Evolutionary conservation across 2,329 filamentous ascomycete species (phyloP).

Genomic region (Cryphonectria nitschkei): DNA sequence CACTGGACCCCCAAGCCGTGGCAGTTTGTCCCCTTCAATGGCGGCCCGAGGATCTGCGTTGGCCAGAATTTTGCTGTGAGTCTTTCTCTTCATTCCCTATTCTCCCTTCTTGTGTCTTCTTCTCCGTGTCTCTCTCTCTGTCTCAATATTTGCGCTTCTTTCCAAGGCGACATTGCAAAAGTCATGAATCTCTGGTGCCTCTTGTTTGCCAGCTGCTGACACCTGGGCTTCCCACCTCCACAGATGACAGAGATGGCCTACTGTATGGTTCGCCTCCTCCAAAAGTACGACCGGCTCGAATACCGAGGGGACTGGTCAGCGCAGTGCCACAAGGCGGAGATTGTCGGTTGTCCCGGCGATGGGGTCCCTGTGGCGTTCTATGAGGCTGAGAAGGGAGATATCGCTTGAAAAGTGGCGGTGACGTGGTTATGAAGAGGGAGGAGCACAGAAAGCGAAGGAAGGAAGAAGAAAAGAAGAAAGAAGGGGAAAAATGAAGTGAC

Average conservation of each 20-base stretch:
- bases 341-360: slow-evolving; percentile 48
- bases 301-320: slow-evolving; percentile 50
- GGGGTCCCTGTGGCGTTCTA: slow-evolving; percentile 47
- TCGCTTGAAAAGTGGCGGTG: slow-evolving; percentile 24
- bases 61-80: slow-evolving; percentile 60
- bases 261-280: slow-evolving; percentile 55
- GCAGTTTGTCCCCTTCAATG: slow-evolving; percentile 45
- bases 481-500: not conserved
- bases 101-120: no score
- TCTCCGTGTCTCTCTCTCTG: slow-evolving; percentile 18
- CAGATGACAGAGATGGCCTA: slow-evolving; percentile 18
- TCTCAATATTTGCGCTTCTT: not conserved
- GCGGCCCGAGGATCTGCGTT: slow-evolving; percentile 52
- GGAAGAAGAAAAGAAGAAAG: not conserved
- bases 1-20: slow-evolving; percentile 37
- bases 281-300: slow-evolving; percentile 61
- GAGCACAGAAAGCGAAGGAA: not conserved
- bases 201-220: not conserved
- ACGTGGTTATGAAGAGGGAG: not conserved
- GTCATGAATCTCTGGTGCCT: no score
- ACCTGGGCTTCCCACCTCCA: not conserved
- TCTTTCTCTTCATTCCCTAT: slow-evolving; percentile 35
- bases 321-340: slow-evolving; percentile 49
- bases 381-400: slow-evolving; percentile 36
- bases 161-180: no score